Evolutionary conservation across 495 filamentous ascomycete species (phyloP).

Genomic region (Penicillium manginii): DNA sequence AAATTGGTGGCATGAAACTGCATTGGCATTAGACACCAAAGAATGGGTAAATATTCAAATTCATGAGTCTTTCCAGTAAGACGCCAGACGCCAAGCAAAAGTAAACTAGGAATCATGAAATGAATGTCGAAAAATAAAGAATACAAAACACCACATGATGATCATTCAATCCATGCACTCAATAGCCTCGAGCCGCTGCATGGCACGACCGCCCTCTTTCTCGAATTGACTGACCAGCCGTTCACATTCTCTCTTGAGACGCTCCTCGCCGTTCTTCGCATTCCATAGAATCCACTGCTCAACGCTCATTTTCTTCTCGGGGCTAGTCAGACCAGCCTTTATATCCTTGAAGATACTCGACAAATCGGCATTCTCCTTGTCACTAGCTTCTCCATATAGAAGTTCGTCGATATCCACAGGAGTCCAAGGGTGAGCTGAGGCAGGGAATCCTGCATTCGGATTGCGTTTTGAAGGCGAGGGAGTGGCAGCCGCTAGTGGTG

Average conservation of each 20-base stretch:
- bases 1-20: neutral
- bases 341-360: constrained; percentile 45
- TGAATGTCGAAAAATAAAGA: constrained; percentile 20
- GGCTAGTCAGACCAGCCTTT: constrained; percentile 66
- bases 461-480: constrained; percentile 73
- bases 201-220: constrained; percentile 74
- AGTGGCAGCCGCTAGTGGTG: constrained; percentile 58
- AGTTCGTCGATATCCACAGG: constrained; percentile 70
- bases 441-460: constrained; percentile 55
- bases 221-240: constrained; percentile 79
- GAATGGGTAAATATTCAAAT: constrained; percentile 17
- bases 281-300: constrained; percentile 90
- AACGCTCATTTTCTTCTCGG: constrained; percentile 87
- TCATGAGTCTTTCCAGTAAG: constrained; percentile 12
- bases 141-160: constrained; percentile 14
- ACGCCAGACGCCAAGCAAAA: constrained; percentile 28
- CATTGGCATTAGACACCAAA: constrained; percentile 6
- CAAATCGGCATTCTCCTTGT: constrained; percentile 60
- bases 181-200: constrained; percentile 77
- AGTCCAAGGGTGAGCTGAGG: constrained; percentile 70
- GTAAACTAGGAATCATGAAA: constrained; percentile 2
- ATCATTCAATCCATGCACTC: constrained; percentile 51
- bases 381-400: constrained; percentile 47
- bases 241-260: constrained; percentile 80
- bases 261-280: constrained; percentile 76